Conservation (phyloP, 2,329 filamentous ascomycete genomes). For the Aspergillus brasiliensis region DNA sequence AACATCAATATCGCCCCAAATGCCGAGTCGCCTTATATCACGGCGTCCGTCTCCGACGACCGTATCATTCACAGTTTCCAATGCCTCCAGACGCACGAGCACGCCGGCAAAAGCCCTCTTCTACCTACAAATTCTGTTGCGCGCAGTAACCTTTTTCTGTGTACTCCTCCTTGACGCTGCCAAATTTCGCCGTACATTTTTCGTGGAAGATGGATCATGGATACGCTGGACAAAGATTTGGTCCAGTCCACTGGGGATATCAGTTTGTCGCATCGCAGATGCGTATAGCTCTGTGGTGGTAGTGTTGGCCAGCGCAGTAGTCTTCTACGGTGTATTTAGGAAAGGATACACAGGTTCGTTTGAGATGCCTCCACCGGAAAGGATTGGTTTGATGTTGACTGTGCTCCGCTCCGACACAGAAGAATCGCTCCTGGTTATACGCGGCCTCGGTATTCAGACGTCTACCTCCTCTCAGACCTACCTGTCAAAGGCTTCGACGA, state of each 20-base stretch:
- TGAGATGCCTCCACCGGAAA: neutral
- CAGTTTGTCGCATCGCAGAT: conserved; percentile 40
- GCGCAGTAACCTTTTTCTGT: conserved; percentile 46
- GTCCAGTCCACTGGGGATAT: conserved; percentile 34
- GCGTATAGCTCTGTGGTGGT: conserved; percentile 47
- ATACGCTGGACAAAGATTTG: conserved; percentile 37
- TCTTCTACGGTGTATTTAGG: conserved; percentile 49
- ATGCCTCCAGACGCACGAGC: conserved; percentile 59
- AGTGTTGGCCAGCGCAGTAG: conserved; percentile 38
- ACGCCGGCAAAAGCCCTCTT: conserved; percentile 49
- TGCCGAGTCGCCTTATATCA: conserved; percentile 59
- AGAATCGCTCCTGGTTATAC: conserved; percentile 85
- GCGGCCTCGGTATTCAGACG: conserved; percentile 89
- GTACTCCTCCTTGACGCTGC: conserved; percentile 42
- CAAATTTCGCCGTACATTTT: conserved; percentile 33
- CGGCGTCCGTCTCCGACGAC: conserved; percentile 76
- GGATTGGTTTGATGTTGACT: conserved; percentile 10
- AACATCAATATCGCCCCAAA: conserved; percentile 31
- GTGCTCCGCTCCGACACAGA: conserved; percentile 54
- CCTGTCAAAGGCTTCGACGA: conserved; percentile 62
- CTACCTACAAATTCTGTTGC: conserved; percentile 47
- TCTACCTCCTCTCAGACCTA: conserved; percentile 70
- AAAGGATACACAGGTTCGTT: conserved; percentile 55
- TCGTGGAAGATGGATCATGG: conserved; percentile 28
- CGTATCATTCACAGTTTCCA: conserved; percentile 90